phyloP scores from a whole-genome alignment of 2,329 filamentous ascomycete genomes.

The Tolypocladium pustulatum region DNA sequence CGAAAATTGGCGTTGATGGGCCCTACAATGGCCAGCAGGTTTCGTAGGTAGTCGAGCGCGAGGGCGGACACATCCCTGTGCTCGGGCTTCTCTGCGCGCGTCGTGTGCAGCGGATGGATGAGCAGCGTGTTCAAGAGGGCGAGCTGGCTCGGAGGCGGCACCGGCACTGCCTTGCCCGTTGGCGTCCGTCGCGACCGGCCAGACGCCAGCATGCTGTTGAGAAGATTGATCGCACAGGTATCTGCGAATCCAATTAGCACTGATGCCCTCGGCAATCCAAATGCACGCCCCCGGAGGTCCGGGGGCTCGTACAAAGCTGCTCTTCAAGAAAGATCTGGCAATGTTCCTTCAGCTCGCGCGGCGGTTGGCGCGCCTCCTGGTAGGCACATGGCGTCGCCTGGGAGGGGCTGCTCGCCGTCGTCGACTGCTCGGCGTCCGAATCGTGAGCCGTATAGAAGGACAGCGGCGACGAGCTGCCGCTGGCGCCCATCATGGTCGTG shows the following conservation, averaged over 20 bases:
- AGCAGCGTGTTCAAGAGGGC: slow-evolving; percentile 70
- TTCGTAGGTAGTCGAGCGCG: slow-evolving; percentile 60
- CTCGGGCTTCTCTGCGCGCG: slow-evolving; percentile 51
- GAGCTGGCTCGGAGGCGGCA: slow-evolving; percentile 64
- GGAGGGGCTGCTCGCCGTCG: slow-evolving; percentile 24
- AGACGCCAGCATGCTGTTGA: slow-evolving; percentile 51
- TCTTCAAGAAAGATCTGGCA: slow-evolving; percentile 68
- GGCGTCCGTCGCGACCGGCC: slow-evolving; percentile 26
- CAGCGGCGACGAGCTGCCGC: slow-evolving; percentile 17
- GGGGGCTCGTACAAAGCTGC: slow-evolving; percentile 44
- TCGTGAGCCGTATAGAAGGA: slow-evolving; percentile 25
- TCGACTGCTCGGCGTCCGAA: slow-evolving; percentile 17
- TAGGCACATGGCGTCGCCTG: slow-evolving; percentile 28
- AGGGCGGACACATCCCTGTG: slow-evolving; percentile 52
- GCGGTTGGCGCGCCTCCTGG: slow-evolving; percentile 43
- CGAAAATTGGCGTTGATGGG: slow-evolving; percentile 59
- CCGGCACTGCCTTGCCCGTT: slow-evolving; percentile 34
- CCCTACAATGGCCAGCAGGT: slow-evolving; percentile 54
- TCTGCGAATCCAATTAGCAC: slow-evolving; percentile 10
- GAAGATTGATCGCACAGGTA: slow-evolving; percentile 45
- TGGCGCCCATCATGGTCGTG: slow-evolving; percentile 4
- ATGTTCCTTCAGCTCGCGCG: slow-evolving; percentile 54
- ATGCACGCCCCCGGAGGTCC: slow-evolving; percentile 4
- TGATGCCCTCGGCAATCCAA: not conserved
- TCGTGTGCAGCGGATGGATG: slow-evolving; percentile 74